These are phyloP conservation scores for Agaricus bisporus DNA, from an alignment of 768 basidiomycete genomes.

Conservation along the genomic window DNA sequence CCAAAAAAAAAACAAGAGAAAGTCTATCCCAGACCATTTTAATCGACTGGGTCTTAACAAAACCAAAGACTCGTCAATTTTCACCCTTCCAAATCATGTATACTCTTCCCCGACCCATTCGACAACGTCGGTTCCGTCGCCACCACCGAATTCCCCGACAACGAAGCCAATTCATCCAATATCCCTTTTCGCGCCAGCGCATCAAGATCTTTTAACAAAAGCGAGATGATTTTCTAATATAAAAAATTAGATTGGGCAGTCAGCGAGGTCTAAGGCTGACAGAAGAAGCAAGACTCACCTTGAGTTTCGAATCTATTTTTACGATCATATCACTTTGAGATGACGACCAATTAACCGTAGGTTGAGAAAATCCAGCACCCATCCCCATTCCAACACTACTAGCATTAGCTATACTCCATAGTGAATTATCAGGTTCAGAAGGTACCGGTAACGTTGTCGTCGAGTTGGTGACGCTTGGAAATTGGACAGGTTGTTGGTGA, in stretches of 20 bases:
- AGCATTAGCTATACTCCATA: slow-evolving; percentile 72
- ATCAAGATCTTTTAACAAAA: slow-evolving; percentile 80
- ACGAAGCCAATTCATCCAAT: slow-evolving; percentile 74
- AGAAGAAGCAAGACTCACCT: slow-evolving; percentile 41
- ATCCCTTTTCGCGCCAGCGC: slow-evolving; percentile 74
- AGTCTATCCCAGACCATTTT: too few species aligned
- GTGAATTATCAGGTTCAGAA: slow-evolving; percentile 31
- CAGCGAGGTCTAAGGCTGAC: not conserved
- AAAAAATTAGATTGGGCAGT: not conserved
- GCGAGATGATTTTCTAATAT: slow-evolving; percentile 75
- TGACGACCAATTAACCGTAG: slow-evolving; percentile 52
- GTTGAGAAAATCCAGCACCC: slow-evolving; percentile 27
- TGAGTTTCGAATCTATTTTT: slow-evolving; percentile 81
- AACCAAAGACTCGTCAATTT: too few species aligned
- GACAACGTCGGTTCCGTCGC: slow-evolving; percentile 21
- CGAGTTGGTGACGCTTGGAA: slow-evolving; percentile 5
- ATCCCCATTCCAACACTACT: slow-evolving; percentile 16
- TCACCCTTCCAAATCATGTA: slow-evolving; percentile 21
- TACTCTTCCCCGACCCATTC: slow-evolving; percentile 18
- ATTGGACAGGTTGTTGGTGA: slow-evolving; percentile 22
- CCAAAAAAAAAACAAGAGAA: too few species aligned
- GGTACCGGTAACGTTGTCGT: slow-evolving; percentile 4
- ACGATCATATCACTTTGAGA: slow-evolving; percentile 64
- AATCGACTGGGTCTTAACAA: too few species aligned
- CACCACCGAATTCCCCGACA: slow-evolving; percentile 53